Conservation (phyloP, 2,329 filamentous ascomycete species). For the Sporothrix brunneoviolacea region DNA sequence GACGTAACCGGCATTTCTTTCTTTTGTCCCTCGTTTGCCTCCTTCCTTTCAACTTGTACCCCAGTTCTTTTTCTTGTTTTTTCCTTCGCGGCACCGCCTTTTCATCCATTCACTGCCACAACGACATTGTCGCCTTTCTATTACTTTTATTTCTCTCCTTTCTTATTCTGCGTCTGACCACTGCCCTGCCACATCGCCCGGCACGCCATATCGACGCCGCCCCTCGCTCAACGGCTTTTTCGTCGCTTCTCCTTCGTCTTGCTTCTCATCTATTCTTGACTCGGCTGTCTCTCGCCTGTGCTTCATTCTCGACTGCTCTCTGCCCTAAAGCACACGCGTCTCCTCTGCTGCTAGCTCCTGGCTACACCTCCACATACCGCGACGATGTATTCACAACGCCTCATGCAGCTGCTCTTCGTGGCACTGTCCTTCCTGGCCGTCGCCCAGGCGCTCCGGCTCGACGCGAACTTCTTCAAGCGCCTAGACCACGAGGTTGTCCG, state of each 20-base stretch:
- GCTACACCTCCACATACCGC: constrained; percentile 14
- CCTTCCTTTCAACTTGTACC: background rate
- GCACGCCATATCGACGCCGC: background rate
- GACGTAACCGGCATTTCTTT: background rate
- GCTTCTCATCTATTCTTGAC: background rate
- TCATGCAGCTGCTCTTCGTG: constrained; percentile 42
- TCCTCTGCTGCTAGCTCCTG: too few relatives aligned
- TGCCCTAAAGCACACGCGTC: too few relatives aligned
- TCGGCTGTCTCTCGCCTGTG: too few relatives aligned
- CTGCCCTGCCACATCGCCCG: background rate
- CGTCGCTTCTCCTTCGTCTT: background rate
- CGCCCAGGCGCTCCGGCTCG: constrained; percentile 36
- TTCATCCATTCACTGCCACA: background rate
- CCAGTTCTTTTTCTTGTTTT: background rate
- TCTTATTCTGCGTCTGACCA: background rate
- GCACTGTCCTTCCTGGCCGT: constrained; percentile 41
- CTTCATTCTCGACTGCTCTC: too few relatives aligned
- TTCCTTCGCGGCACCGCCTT: background rate
- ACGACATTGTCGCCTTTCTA: background rate
- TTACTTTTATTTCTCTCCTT: background rate
- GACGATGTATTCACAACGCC: constrained; percentile 40
- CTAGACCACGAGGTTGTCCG: background rate
- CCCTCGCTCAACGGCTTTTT: background rate
- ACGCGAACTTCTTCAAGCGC: constrained; percentile 19
- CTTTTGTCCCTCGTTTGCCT: background rate